Base-by-base conservation (phyloP, 176 grass and related monocot species). In the Aegilops sharonensis region DNA sequence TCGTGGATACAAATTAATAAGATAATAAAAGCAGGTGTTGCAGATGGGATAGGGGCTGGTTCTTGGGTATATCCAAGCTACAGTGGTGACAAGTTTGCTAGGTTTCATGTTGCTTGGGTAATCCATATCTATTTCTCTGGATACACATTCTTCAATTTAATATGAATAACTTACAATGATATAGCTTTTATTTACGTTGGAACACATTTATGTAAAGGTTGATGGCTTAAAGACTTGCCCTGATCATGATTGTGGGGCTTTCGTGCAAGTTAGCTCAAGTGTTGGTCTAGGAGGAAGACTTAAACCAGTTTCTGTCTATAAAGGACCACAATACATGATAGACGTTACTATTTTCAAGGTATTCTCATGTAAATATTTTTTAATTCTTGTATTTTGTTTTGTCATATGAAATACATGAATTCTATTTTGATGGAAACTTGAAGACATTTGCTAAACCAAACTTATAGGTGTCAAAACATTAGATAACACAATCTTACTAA, bases 201-300 rank as follows among this genome's bases (percentile, higher is more conserved):
- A 3, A 18, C 8, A 37, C 7, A 37, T 70, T 70, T 64, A 35
- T 9, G 1, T 40, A 40, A 42, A 36, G 68, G 45, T 40, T 23
- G 68, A 39, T 61, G 77, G 48, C 32, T 12, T 59, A 39, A 64
- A 80, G 13, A 79, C 43, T 34, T 82, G 59, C 11, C 24, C 54
- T 11, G 81, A 85, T 57, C 74, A 71, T n/a, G 2, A 15, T 3
- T 89, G 81, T 24, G 62, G 63, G 31, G 45, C 32, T 47, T 89
- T 89, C 42, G 81, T 89, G 37, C 87, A 89, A 89, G 68, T 84
- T 78, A 83, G 14, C 23, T 12, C 14, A 52, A 48, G 20, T 24
- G 25, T 83, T 84, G 52, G 61, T 59, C 18, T 78, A 3, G 87
- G 87, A 9, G 45, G 15, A 47, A 75, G 35, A 80, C 1, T 85